A percentile compares a stretch with the other conserved stretches of the same genome.
Evolutionary conservation across 1,284 basidiomycete genomes (phyloP).

Genomic region (Flammula alnicola): DNA sequence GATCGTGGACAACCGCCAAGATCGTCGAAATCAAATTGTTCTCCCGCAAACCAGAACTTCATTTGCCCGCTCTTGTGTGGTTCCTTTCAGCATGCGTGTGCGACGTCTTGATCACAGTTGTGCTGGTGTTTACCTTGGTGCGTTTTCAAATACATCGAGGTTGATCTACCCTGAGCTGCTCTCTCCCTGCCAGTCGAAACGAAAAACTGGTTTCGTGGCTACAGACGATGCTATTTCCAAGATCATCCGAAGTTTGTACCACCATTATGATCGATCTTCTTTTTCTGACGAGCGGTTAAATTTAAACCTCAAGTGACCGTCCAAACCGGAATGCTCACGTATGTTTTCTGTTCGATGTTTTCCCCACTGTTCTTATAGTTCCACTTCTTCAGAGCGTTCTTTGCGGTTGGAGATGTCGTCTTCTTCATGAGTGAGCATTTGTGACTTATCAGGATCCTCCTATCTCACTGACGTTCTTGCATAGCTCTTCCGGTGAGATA

Average conservation of each 20-base stretch:
- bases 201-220: constrained; percentile 47
- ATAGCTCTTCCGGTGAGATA: constrained; percentile 42
- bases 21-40: constrained; percentile 43
- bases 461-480: background rate
- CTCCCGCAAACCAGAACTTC: constrained; percentile 44
- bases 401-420: constrained; percentile 47
- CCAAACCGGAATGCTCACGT: constrained; percentile 53
- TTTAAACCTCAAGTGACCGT: too few species aligned
- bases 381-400: constrained; percentile 35
- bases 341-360: constrained; percentile 9
- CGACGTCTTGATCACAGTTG: constrained; percentile 50
- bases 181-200: constrained; percentile 44
- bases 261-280: too few species aligned
- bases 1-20: constrained; percentile 45
- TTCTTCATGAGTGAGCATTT: constrained; percentile 47
- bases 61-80: constrained; percentile 51
- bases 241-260: constrained; percentile 53
- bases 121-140: constrained; percentile 48
- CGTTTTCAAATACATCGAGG: too few species aligned
- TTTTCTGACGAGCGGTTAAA: too few species aligned
- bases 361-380: too few species aligned
- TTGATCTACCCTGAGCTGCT: too few species aligned
- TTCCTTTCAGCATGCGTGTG: constrained; percentile 48
- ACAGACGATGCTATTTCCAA: constrained; percentile 50
- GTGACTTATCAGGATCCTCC: background rate